Evolutionary conservation across 495 filamentous ascomycete genomes (phyloP).

Genomic region (Sabuloglossum arenarium): DNA sequence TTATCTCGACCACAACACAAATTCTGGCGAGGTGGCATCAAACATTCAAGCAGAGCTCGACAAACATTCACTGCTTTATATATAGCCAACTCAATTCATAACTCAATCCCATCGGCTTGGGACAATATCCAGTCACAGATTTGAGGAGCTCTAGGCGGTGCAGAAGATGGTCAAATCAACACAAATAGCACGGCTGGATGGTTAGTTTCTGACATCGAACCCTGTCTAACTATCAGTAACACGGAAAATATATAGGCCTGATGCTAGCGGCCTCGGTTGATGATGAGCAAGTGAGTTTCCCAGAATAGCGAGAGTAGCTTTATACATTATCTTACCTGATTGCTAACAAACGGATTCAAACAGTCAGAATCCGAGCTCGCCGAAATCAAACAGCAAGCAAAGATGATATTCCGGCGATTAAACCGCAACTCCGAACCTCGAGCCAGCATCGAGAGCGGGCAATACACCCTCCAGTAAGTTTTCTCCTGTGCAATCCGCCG

Average conservation of each 20-base stretch:
- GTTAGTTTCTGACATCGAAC: constrained; percentile 25
- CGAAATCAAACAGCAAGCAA: constrained; percentile 78
- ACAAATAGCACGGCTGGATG: constrained; percentile 82
- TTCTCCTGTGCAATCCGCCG: not conserved
- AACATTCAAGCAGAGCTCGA: not conserved
- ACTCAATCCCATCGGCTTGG: not conserved
- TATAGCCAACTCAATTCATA: not conserved
- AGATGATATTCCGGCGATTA: constrained; percentile 70
- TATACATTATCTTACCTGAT: too few relatives aligned
- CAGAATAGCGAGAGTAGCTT: constrained; percentile 2
- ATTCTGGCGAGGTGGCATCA: not conserved
- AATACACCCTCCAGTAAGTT: constrained; percentile 78
- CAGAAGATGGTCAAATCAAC: constrained; percentile 79
- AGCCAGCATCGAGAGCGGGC: constrained; percentile 73
- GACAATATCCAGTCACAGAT: not conserved
- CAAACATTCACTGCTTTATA: not conserved
- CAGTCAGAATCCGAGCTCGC: constrained; percentile 54
- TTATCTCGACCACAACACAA: not conserved
- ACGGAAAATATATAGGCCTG: constrained; percentile 36
- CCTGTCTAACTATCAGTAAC: not conserved
- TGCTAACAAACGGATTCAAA: constrained; percentile 1
- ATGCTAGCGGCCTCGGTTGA: constrained; percentile 91
- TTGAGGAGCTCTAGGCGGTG: not conserved
- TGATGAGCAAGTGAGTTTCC: constrained; percentile 46
- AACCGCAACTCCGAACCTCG: constrained; percentile 75